These are phyloP conservation scores for Mycena crocata DNA, from an alignment of 768 basidiomycete species.

Conservation along the genomic window DNA sequence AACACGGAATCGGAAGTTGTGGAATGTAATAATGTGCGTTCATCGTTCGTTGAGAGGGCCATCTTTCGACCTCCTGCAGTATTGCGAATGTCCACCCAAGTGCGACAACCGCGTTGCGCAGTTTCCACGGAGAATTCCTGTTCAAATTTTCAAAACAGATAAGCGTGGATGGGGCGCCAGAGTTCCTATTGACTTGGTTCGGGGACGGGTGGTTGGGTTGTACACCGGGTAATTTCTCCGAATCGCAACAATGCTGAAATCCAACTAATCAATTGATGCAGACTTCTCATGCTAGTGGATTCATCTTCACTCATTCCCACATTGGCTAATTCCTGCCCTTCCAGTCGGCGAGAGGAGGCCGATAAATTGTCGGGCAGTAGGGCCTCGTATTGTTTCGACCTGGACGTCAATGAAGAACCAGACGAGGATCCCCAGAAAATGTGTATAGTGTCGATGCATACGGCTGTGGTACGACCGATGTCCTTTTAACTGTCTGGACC, in stretches of 20 bases:
- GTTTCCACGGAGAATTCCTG: slow-evolving; percentile 50
- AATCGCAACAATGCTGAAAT: no score
- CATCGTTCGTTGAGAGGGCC: not conserved
- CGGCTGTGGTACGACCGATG: slow-evolving; percentile 54
- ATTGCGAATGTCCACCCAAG: slow-evolving; percentile 38
- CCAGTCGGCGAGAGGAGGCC: slow-evolving; percentile 58
- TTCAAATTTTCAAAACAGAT: slow-evolving; percentile 61
- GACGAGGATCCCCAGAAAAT: slow-evolving; percentile 45
- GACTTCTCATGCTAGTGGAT: slow-evolving; percentile 58
- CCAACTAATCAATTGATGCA: slow-evolving; percentile 31
- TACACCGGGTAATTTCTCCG: slow-evolving; percentile 85
- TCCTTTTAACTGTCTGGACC: not conserved
- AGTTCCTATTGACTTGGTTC: slow-evolving; percentile 40
- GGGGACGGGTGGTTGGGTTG: slow-evolving; percentile 62
- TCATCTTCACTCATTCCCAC: not conserved
- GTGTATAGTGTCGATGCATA: slow-evolving; percentile 69
- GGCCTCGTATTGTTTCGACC: slow-evolving; percentile 68
- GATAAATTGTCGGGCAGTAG: slow-evolving; percentile 48
- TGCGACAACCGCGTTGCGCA: slow-evolving; percentile 62
- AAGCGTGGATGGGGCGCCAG: slow-evolving; percentile 62
- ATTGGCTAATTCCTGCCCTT: not conserved
- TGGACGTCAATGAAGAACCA: slow-evolving; percentile 66
- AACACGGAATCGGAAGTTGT: slow-evolving; percentile 16
- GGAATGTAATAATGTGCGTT: slow-evolving; percentile 28
- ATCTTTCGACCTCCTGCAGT: not conserved